These are phyloP conservation scores for Suhomyces bolitotheri DNA, from an alignment of 1,139 yeast species.

Conservation along the genomic window DNA sequence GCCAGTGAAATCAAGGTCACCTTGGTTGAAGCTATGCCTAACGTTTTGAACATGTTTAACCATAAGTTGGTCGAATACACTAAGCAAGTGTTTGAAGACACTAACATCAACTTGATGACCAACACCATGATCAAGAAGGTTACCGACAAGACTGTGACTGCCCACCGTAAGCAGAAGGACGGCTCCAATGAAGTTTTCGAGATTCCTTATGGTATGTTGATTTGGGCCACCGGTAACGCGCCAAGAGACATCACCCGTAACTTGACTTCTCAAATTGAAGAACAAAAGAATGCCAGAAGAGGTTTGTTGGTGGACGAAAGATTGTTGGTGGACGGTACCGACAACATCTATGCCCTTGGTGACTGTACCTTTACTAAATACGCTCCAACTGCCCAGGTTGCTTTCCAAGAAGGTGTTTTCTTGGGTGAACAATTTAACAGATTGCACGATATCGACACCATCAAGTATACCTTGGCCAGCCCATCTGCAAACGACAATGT, in stretches of 20 bases:
- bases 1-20: conserved; percentile 80
- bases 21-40: conserved; percentile 88
- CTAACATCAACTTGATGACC: conserved; percentile 74
- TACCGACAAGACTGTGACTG: conserved; percentile 63
- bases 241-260: conserved; percentile 75
- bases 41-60: conserved; percentile 85
- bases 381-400: conserved; percentile 97
- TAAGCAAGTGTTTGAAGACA: conserved; percentile 74
- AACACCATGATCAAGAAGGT: conserved; percentile 90
- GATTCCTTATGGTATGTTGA: conserved; percentile 86
- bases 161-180: conserved; percentile 65
- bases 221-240: conserved; percentile 98
- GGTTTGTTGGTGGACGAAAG: conserved; percentile 85
- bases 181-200: conserved; percentile 59
- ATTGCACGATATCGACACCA: conserved; percentile 65
- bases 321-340: conserved; percentile 80
- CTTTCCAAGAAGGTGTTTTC: conserved; percentile 89
- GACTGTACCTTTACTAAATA: conserved; percentile 90
- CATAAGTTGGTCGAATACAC: conserved; percentile 83
- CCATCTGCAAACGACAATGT: conserved; percentile 32
- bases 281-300: conserved; percentile 85
- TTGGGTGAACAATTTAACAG: conserved; percentile 71
- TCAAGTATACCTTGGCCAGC: conserved; percentile 44
- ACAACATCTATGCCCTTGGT: conserved; percentile 85
- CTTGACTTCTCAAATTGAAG: conserved; percentile 69